These are phyloP conservation scores for Ophiostoma tasmaniense DNA, from an alignment of 2,329 filamentous ascomycete genomes.

Conservation along the genomic window DNA sequence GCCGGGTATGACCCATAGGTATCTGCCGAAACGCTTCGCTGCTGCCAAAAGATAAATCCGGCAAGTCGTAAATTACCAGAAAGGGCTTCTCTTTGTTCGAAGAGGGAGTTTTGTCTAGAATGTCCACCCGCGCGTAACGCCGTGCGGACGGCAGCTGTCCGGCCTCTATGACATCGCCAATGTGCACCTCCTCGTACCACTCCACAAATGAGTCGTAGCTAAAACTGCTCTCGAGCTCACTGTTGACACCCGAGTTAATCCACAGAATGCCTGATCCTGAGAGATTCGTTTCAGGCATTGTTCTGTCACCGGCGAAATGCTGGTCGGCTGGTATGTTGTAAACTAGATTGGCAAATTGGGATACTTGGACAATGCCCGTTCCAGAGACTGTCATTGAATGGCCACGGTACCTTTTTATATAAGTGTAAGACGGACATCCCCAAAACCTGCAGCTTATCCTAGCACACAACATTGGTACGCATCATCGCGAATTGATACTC, in stretches of 20 bases:
- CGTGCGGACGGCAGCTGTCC: constrained; percentile 19
- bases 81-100: not conserved
- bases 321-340: too few relatives aligned
- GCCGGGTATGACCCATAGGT: constrained; percentile 16
- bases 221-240: not conserved
- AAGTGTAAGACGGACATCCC: not conserved
- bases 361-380: too few relatives aligned
- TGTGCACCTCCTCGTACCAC: constrained; percentile 23
- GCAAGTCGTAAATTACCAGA: constrained; percentile 19
- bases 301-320: not conserved
- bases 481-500: not conserved
- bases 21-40: constrained; percentile 17
- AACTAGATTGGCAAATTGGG: too few relatives aligned
- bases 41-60: constrained; percentile 6
- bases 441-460: not conserved
- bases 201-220: constrained; percentile 16
- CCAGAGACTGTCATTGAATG: too few relatives aligned
- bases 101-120: not conserved
- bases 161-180: constrained; percentile 21
- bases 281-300: not conserved
- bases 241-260: not conserved
- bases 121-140: constrained; percentile 17
- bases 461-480: not conserved
- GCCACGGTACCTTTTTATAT: too few relatives aligned
- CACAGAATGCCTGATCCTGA: not conserved